phyloP scores from a whole-genome alignment of 139 green algal genomes.

The Asterochloris erici region DNA sequence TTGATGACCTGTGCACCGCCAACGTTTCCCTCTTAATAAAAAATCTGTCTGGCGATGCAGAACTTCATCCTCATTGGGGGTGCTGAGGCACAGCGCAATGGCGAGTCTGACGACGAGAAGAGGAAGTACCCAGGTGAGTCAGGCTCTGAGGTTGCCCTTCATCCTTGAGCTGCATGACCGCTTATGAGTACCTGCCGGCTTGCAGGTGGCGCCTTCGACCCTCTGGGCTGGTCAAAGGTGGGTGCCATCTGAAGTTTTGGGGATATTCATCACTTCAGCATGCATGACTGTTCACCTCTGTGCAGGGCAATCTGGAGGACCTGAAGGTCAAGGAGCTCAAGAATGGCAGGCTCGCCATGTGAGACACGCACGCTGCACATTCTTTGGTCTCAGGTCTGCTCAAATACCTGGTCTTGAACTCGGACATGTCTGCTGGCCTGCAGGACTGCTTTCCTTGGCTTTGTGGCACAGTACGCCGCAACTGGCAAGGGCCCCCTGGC shows the following conservation, averaged over 20 bases:
- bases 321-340: constrained; percentile 87
- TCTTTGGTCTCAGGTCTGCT: background rate
- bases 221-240: constrained; percentile 80
- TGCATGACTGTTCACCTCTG: constrained; percentile 56
- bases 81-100: constrained; percentile 64
- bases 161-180: background rate
- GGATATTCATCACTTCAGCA: constrained; percentile 49
- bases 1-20: background rate
- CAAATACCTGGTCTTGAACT: background rate
- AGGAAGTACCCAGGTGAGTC: constrained; percentile 72
- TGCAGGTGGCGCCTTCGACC: constrained; percentile 83
- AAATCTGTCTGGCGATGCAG: constrained; percentile 19
- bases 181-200: background rate
- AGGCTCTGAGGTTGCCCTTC: too few relatives aligned
- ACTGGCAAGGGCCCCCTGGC: constrained; percentile 41
- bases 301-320: constrained; percentile 50
- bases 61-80: constrained; percentile 69
- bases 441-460: constrained; percentile 60
- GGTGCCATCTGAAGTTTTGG: background rate
- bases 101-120: constrained; percentile 60
- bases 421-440: background rate
- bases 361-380: too few relatives aligned
- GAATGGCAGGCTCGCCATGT: constrained; percentile 87
- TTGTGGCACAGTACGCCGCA: constrained; percentile 75
- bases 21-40: background rate